Evolutionary conservation across 345 rosid species (phyloP).

Genomic region (Lenwebbia sp.): DNA sequence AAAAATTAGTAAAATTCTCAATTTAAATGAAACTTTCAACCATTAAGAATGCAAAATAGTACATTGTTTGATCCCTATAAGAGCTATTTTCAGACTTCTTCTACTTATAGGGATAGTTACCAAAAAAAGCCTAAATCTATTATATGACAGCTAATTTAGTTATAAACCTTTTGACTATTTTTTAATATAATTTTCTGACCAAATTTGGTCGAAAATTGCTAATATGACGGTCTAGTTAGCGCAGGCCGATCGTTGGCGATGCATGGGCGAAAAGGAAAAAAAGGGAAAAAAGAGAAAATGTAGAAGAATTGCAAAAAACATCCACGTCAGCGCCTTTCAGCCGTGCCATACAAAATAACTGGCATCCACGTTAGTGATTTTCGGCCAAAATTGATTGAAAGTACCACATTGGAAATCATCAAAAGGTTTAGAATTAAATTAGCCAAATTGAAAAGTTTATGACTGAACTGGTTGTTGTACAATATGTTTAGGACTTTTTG

Average conservation of each 20-base stretch:
- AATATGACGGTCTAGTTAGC: not conserved
- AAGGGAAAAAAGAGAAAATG: not conserved
- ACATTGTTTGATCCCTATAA: not conserved
- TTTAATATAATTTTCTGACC: not conserved
- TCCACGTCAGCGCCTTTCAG: too few relatives aligned
- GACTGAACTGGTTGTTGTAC: too few relatives aligned
- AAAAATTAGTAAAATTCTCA: not conserved
- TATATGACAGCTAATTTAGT: not conserved
- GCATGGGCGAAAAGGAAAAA: not conserved
- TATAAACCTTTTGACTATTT: not conserved
- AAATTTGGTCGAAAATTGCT: not conserved
- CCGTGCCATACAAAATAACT: fast-evolving
- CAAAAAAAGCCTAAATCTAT: not conserved
- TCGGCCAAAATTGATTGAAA: not conserved
- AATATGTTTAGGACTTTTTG: not conserved
- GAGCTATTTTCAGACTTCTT: not conserved
- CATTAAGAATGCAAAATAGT: not conserved
- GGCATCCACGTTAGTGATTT: not conserved
- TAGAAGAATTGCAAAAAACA: not conserved
- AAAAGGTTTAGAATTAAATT: not conserved
- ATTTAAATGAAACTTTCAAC: not conserved
- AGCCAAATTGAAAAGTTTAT: not conserved
- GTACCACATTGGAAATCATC: not conserved
- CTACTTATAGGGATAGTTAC: not conserved
- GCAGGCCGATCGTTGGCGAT: fast-evolving